phyloP scores from a whole-genome alignment of 164 flowering plant species.

The Paratinospora sagittata region DNA sequence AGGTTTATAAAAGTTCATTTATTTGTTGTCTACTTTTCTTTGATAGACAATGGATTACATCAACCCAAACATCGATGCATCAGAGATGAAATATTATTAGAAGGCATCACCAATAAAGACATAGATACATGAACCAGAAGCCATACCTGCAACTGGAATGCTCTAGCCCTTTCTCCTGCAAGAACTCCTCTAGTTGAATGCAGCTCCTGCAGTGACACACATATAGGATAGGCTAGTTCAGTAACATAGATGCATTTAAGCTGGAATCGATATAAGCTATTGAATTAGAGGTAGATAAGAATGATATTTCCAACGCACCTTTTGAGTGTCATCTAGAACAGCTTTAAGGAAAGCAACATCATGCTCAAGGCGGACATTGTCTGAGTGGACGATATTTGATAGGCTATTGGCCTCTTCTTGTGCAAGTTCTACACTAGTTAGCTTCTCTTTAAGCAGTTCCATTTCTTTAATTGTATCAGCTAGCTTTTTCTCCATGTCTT shows the following conservation, averaged over 20 bases:
- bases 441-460: constrained; percentile 79
- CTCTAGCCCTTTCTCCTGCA: constrained; percentile 88
- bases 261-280: neutral
- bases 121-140: neutral
- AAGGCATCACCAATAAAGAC: neutral
- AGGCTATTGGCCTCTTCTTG: constrained; percentile 89
- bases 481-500: constrained; percentile 73
- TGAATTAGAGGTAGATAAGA: neutral
- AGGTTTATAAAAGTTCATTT: neutral
- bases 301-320: constrained; percentile 38
- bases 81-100: neutral
- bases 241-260: neutral
- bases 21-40: neutral
- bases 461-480: constrained; percentile 58
- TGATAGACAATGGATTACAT: neutral
- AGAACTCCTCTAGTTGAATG: constrained; percentile 97
- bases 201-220: constrained; percentile 56
- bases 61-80: neutral
- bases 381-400: constrained; percentile 91
- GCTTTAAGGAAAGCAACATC: constrained; percentile 97
- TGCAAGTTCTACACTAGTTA: constrained; percentile 63
- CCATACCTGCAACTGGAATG: constrained; percentile 88
- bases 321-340: constrained; percentile 90
- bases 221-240: neutral
- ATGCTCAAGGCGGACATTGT: constrained; percentile 95